A percentile compares a stretch with the other conserved stretches of the same genome.
Conservation (phyloP, 2,329 filamentous ascomycete species). For the Trichoderma guizhouense region DNA sequence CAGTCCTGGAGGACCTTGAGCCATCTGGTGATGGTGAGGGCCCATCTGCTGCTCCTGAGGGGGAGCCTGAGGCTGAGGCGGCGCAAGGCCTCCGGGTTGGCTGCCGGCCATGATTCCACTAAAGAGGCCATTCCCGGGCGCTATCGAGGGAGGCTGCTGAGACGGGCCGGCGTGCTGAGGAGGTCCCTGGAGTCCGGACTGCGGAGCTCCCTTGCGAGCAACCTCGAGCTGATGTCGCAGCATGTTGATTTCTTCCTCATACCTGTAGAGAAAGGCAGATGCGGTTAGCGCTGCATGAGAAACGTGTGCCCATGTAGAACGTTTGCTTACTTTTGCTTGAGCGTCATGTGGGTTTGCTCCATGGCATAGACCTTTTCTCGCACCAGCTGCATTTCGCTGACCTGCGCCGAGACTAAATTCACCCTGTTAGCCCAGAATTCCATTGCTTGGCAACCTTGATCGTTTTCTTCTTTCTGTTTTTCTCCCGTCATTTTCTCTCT, state of each 20-base stretch:
- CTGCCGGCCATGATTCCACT: conserved; percentile 92
- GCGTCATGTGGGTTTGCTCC: conserved; percentile 81
- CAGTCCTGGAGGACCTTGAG: conserved; percentile 69
- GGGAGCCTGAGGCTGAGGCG: conserved; percentile 71
- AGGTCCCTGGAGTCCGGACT: conserved; percentile 61
- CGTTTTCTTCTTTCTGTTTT: neutral
- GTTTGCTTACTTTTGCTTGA: conserved; percentile 80
- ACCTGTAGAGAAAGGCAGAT: conserved; percentile 52
- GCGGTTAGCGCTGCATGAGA: conserved; percentile 15
- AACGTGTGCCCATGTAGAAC: neutral
- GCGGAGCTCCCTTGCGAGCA: conserved; percentile 61
- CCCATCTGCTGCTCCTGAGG: conserved; percentile 60
- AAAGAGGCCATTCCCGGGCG: conserved; percentile 88
- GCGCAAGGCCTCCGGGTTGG: conserved; percentile 77
- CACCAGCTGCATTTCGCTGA: conserved; percentile 93
- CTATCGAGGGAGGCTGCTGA: conserved; percentile 83
- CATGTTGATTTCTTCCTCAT: conserved; percentile 84
- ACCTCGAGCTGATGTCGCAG: conserved; percentile 84
- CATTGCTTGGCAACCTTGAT: neutral
- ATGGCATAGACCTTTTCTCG: conserved; percentile 89
- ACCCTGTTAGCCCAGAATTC: conserved; percentile 21
- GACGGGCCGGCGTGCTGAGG: conserved; percentile 74
- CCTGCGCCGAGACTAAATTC: conserved; percentile 74
- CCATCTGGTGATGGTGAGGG: conserved; percentile 54
- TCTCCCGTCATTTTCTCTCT: neutral